Evolutionary conservation across 441 rosid genomes (phyloP), one percentile per base, ranked within the genome.

Genomic region (Populus trichocarpa): DNA sequence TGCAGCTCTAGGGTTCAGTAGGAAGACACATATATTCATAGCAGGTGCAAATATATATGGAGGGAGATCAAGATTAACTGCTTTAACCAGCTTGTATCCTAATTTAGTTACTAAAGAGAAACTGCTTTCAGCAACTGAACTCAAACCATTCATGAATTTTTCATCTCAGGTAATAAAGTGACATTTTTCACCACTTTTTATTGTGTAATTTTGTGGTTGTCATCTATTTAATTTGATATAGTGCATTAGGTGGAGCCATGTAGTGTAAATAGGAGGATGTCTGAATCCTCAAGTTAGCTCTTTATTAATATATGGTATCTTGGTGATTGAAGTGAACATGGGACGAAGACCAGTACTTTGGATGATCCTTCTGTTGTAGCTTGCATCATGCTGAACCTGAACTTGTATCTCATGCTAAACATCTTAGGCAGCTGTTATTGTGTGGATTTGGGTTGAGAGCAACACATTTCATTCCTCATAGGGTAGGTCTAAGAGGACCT

Each of bases 11-110:
- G 98, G 99, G 76, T 96, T 96, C 86, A 87, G 80, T 75, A 87
- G 98, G 33, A 89, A 87, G 88, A 91, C 99, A 2, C 94, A 77
- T 50, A 81, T 94, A 67, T 96, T 84, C 64, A 90, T 96, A 53
- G 99, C 99, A 8, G 98, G 99, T 11, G 96, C 98, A 0, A 91
- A 92, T 76, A 92, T 93, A 70, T 94, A 94, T 67, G 98, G 98
- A 53, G 98, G 98, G 74, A 82, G 28, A 10, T 73, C 77, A 36
- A 90, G 97, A 75, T 85, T 96, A 80, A 79, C 88, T 22, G 91
- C 97, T 86, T 87, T 96, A 83, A 92, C 89, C 5, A 91, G 85
- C 86, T 89, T 96, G 80, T 96, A 92, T 83, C 97, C 99, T 10
- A 92, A 93, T 82, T 80, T 96, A 50, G 97, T 94, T 65, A 96